Evolutionary conservation across 257 asterid genomes (phyloP), one percentile per base, ranked within the genome.

Genomic region (Jacaranda mimosifolia): DNA sequence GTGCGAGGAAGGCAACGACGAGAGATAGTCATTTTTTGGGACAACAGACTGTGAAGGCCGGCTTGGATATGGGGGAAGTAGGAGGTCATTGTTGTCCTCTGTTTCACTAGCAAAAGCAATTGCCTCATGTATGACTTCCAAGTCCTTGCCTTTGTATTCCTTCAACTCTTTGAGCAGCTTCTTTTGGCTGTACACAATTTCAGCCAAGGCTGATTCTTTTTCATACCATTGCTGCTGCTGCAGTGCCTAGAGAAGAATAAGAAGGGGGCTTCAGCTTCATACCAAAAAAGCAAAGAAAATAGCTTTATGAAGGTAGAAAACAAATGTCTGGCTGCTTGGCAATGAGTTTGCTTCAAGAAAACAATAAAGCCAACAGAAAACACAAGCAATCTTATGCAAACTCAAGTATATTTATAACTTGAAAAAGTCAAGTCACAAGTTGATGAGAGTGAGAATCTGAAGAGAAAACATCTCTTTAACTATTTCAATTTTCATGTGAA

Each of bases 21-120:
- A 26, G 32, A 26, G 1, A 26, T 26, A 26, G 32, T 26, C 32
- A 26, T 26, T 26, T 26, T 26, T 26, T 26, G 32, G 32, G 32
- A 26, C 32, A 26, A 26, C 32, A 26, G 32, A 26, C 1, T 26
- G 32, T 0, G 32, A 83, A 46, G 88, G 89, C 21, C 82, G 79
- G 76, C 84, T 86, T 6, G 93, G 93, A 63, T 88, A 90, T 5
- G 93, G 96, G 15, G 96, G 96, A 57, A 90, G 93, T 70, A 86
- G 90, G 65, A 88, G 91, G 79, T 88, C 89, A 1, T 70, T 85
- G 78, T 74, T 85, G 45, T 88, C 93, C 39, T 88, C 88, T 36
- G 91, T 82, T 81, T 85, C 90, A 40, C 93, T 82, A 7, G 89
- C 91, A 70, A 90, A 88, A 79, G 91, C 80, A 67, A 87, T 85